phyloP scores from a whole-genome alignment of 495 filamentous ascomycete genomes.

The Recurvomyces mirabilis region DNA sequence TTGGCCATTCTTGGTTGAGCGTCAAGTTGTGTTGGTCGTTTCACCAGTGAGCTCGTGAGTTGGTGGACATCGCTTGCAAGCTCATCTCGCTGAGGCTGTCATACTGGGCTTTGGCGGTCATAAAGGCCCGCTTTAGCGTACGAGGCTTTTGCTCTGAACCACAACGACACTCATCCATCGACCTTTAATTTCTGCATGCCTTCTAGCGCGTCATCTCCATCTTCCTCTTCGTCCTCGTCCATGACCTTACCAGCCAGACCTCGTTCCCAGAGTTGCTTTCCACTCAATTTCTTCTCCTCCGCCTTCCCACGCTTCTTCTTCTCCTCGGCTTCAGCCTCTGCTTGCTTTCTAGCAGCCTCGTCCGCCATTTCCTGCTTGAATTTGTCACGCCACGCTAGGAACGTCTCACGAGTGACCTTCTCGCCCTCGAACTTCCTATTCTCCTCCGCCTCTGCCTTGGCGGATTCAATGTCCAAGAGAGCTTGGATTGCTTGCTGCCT shows the following conservation, averaged over 20 bases:
- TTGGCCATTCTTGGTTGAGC: too few relatives aligned
- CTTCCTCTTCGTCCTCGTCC: slow-evolving; percentile 71
- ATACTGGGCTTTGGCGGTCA: too few relatives aligned
- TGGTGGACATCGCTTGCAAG: too few relatives aligned
- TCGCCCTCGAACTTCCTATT: slow-evolving; percentile 95
- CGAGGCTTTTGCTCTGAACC: too few relatives aligned
- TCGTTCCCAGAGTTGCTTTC: slow-evolving; percentile 73
- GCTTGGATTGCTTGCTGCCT: slow-evolving; percentile 52
- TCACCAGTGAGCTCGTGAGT: too few relatives aligned
- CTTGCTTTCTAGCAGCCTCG: slow-evolving; percentile 45
- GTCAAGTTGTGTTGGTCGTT: too few relatives aligned
- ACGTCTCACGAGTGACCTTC: slow-evolving; percentile 70
- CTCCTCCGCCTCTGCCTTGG: slow-evolving; percentile 75
- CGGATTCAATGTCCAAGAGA: slow-evolving; percentile 50
- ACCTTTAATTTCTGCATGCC: slow-evolving; percentile 60
- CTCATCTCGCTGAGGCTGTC: too few relatives aligned
- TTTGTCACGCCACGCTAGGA: slow-evolving; percentile 65
- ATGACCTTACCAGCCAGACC: slow-evolving; percentile 64
- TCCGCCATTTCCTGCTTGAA: slow-evolving; percentile 75
- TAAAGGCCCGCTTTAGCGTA: too few relatives aligned
- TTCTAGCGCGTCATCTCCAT: slow-evolving; percentile 43
- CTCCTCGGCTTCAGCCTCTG: slow-evolving; percentile 63
- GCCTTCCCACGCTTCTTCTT: slow-evolving; percentile 60
- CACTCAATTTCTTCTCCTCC: slow-evolving; percentile 59
- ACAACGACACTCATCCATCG: slow-evolving; percentile 35